Base-by-base conservation (phyloP, 2,329 filamentous ascomycete species). In the Penicillium verrucosum region DNA sequence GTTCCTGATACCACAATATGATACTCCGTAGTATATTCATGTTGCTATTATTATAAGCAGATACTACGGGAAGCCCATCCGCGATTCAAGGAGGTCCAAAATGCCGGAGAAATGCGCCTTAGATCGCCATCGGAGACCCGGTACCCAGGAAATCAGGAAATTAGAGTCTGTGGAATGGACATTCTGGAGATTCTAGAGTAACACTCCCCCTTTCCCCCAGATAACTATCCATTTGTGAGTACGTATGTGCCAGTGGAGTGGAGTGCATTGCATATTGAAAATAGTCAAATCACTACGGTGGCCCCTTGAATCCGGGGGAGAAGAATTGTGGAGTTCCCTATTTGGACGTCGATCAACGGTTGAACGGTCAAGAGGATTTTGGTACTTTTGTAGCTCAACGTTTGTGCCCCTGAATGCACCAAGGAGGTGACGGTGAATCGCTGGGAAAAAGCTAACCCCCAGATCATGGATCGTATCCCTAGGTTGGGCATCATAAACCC, bases 261-360 rank as follows among this genome's bases (percentile, higher is more conserved):
- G 43, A 32, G 53, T 46, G 46, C 53, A 57, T 59, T 40, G 52
- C 52, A 56, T 45, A 51, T 51, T 55, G 48, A 36, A 51, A 55
- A 59, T 59, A 55, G 53, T 54, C 29, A 18, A 48, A 25, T 38
- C 29, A 21, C 34, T 36, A 51, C 45, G 43, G 37, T 48, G 11
- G 40, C 59, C 60, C 60, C 60, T 62, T 62, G 59, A 61, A 61
- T 62, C 58, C 37, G 59, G 60, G 60, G 60, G 45, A 55, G 44
- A 49, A 50, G 23, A 45, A 57, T 54, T 48, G 56, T 56, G 54
- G 54, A 56, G 48, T 34, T 51, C 30, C 40, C 21, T 43, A 54
- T 56, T 46, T 12, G 23, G 18, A 46, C 5, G 38, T 54, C 50
- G 54, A 57, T 57, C 50, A 37, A 45, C 47, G 53, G 32, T 21